Conservation (phyloP, 208 protist species). For the Strigomonas culicis region DNA sequence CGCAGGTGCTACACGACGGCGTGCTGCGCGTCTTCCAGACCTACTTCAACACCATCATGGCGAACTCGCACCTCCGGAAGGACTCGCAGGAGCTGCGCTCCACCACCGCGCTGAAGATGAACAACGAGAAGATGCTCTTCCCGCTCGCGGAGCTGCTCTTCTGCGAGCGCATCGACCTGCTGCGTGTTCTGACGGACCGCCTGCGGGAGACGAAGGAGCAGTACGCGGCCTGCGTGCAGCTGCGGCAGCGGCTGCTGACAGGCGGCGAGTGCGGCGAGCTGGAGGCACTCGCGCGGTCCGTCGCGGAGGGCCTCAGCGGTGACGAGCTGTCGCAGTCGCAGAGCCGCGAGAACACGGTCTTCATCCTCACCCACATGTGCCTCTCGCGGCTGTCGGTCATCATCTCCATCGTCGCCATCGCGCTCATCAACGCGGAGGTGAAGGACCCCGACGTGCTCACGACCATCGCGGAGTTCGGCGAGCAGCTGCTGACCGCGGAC, state of each 20-base stretch:
- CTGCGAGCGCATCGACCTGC: slow-evolving; percentile 57
- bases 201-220: slow-evolving; percentile 50
- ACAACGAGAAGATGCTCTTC: slow-evolving; percentile 72
- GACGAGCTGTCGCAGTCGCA: neutral
- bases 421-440: slow-evolving; percentile 48
- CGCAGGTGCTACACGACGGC: slow-evolving; percentile 23
- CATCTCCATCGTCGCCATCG: slow-evolving; percentile 75
- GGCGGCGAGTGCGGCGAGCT: neutral
- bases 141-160: slow-evolving; percentile 82
- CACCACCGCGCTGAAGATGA: slow-evolving; percentile 53
- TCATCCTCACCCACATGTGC: slow-evolving; percentile 73
- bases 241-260: slow-evolving; percentile 27
- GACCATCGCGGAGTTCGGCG: slow-evolving; percentile 59
- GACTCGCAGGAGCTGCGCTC: slow-evolving; percentile 70
- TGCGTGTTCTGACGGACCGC: slow-evolving; percentile 38
- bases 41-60: slow-evolving; percentile 70
- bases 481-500: slow-evolving; percentile 49
- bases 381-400: slow-evolving; percentile 83
- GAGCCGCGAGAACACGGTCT: slow-evolving; percentile 12
- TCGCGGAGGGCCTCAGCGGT: neutral
- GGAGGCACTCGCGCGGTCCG: neutral
- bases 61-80: slow-evolving; percentile 62
- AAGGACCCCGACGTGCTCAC: slow-evolving; percentile 44
- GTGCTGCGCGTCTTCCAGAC: slow-evolving; percentile 38
- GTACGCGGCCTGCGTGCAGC: slow-evolving; percentile 56